phyloP scores from a whole-genome alignment of 164 flowering plant species.

The Chloranthus sessilifolius region DNA sequence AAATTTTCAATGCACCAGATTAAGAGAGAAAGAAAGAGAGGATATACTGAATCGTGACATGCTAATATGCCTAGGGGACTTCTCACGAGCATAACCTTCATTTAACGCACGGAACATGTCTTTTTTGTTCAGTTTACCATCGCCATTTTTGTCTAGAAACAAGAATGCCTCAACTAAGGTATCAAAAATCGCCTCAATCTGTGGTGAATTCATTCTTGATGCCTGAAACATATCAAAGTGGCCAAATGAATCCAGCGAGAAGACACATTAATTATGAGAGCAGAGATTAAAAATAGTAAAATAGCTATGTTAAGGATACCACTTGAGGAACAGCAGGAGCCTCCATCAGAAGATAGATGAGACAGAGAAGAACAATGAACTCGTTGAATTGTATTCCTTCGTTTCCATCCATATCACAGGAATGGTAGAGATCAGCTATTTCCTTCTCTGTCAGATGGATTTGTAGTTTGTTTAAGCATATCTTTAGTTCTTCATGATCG shows the following conservation, averaged over 20 bases:
- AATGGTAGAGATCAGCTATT: conserved; percentile 46
- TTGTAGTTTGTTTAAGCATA: conserved; percentile 45
- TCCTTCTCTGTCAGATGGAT: conserved; percentile 45
- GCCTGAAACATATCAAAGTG: conserved; percentile 27
- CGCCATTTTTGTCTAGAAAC: conserved; percentile 70
- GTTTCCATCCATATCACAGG: conserved; percentile 55
- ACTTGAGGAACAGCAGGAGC: conserved; percentile 23
- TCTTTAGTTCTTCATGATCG: conserved; percentile 53
- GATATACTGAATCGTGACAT: conserved; percentile 49
- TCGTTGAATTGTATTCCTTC: conserved; percentile 64
- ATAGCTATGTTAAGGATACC: conserved; percentile 17
- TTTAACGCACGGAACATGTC: conserved; percentile 62
- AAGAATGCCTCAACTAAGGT: conserved; percentile 62
- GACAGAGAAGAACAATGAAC: conserved; percentile 71
- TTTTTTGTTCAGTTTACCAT: conserved; percentile 65
- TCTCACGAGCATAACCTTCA: conserved; percentile 49
- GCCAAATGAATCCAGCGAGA: conserved; percentile 1
- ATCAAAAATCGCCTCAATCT: conserved; percentile 55
- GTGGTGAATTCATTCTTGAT: conserved; percentile 35
- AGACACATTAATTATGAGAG: neutral
- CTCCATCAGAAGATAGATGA: conserved; percentile 53
- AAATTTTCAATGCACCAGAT: neutral
- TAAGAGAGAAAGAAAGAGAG: conserved; percentile 9
- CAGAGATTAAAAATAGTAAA: neutral
- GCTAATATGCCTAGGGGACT: conserved; percentile 52